These are phyloP conservation scores for Moesziomyces globuligerus DNA, from an alignment of 1,284 basidiomycete species.

Conservation along the genomic window DNA sequence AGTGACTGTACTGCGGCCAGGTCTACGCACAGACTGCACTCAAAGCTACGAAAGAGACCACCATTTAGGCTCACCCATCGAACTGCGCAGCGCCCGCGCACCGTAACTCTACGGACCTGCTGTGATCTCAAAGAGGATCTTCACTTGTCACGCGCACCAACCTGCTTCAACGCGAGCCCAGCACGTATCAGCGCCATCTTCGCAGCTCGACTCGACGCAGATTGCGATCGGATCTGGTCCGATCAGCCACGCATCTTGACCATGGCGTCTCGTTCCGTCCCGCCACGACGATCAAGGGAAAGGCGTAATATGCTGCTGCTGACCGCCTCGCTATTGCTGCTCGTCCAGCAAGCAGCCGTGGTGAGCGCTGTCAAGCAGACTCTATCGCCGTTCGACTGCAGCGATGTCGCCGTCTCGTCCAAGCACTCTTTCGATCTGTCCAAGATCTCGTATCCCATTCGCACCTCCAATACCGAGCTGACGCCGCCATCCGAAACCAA, in stretches of 20 bases:
- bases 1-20: too few relatives aligned
- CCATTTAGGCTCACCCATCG: too few relatives aligned
- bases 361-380: conserved; percentile 28
- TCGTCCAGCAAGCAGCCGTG: conserved; percentile 4
- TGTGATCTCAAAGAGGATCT: too few relatives aligned
- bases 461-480: conserved; percentile 33
- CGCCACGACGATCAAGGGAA: conserved; percentile 4
- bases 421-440: conserved; percentile 43
- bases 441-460: conserved; percentile 45
- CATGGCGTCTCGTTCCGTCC: conserved; percentile 8
- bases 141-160: too few relatives aligned
- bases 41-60: too few relatives aligned
- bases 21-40: too few relatives aligned
- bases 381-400: conserved; percentile 46
- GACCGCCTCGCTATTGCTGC: conserved; percentile 16
- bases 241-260: background rate
- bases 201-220: too few relatives aligned
- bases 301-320: conserved; percentile 7
- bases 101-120: too few relatives aligned
- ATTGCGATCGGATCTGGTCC: conserved; percentile 2
- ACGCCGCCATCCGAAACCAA: conserved; percentile 45
- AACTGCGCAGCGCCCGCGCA: too few relatives aligned
- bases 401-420: conserved; percentile 33
- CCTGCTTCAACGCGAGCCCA: too few relatives aligned
- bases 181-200: too few relatives aligned